phyloP scores from a whole-genome alignment of 176 grass and related monocot genomes.

The Zea luxurians region DNA sequence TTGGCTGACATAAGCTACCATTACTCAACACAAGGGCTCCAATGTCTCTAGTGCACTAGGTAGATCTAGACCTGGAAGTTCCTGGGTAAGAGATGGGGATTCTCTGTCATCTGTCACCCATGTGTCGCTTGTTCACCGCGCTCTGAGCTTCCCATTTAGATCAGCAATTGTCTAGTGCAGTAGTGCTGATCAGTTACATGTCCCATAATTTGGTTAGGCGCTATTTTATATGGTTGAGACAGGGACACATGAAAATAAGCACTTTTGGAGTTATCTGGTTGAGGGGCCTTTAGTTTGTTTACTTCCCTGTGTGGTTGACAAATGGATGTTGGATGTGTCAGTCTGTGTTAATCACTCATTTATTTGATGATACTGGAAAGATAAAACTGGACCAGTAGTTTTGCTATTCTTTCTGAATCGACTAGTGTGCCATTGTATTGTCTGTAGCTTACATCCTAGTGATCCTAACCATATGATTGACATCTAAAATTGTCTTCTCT shows the following conservation, averaged over 20 bases:
- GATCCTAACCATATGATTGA: constrained; percentile 3
- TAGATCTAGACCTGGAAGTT: constrained; percentile 38
- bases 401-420: background rate
- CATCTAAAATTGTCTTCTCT: constrained; percentile 24
- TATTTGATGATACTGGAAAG: constrained; percentile 11
- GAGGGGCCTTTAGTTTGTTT: background rate
- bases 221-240: constrained; percentile 28
- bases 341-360: background rate
- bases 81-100: constrained; percentile 15
- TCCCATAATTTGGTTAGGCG: background rate
- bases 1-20: background rate
- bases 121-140: background rate
- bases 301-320: constrained; percentile 10
- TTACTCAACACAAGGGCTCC: no score
- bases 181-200: constrained; percentile 19
- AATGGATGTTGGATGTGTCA: constrained; percentile 14
- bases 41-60: background rate
- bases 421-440: background rate
- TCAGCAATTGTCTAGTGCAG: background rate
- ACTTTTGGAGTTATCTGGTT: constrained; percentile 32
- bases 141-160: constrained; percentile 2
- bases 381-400: background rate
- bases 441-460: background rate
- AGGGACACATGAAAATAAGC: background rate
- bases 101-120: background rate